phyloP scores from a whole-genome alignment of 345 rosid genomes.

The Citrus australasica region DNA sequence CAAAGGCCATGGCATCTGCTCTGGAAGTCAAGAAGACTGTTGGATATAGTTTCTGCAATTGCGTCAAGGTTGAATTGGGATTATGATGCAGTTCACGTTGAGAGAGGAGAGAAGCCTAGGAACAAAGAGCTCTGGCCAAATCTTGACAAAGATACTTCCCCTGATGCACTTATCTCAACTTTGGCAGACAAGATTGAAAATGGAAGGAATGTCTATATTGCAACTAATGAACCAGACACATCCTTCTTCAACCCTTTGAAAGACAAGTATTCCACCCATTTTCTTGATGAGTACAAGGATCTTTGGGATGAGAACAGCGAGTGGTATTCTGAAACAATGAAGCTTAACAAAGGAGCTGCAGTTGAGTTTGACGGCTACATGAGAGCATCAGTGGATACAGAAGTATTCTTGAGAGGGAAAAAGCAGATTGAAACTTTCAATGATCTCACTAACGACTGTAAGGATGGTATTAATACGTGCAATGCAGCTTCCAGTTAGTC shows the following conservation, averaged over 20 bases:
- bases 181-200: slow-evolving; percentile 69
- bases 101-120: slow-evolving; percentile 79
- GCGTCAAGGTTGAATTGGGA: slow-evolving; percentile 86
- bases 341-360: slow-evolving; percentile 74
- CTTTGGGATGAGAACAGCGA: slow-evolving; percentile 86
- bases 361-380: slow-evolving; percentile 94
- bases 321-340: slow-evolving; percentile 83
- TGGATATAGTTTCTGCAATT: slow-evolving; percentile 79
- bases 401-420: slow-evolving; percentile 92
- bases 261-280: slow-evolving; percentile 78
- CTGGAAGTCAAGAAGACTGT: slow-evolving; percentile 88
- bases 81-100: slow-evolving; percentile 79
- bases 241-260: slow-evolving; percentile 74
- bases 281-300: slow-evolving; percentile 77
- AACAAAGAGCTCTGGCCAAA: slow-evolving; percentile 88
- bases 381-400: slow-evolving; percentile 84
- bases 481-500: slow-evolving; percentile 55
- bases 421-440: slow-evolving; percentile 92
- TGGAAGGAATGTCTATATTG: slow-evolving; percentile 75
- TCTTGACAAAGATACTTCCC: slow-evolving; percentile 73
- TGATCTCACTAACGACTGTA: slow-evolving; percentile 87
- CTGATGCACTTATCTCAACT: slow-evolving; percentile 56
- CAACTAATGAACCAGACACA: slow-evolving; percentile 71
- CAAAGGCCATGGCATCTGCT: slow-evolving; percentile 85
- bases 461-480: slow-evolving; percentile 84